phyloP scores from a whole-genome alignment of 257 asterid species.

The Fraxinus americana region DNA sequence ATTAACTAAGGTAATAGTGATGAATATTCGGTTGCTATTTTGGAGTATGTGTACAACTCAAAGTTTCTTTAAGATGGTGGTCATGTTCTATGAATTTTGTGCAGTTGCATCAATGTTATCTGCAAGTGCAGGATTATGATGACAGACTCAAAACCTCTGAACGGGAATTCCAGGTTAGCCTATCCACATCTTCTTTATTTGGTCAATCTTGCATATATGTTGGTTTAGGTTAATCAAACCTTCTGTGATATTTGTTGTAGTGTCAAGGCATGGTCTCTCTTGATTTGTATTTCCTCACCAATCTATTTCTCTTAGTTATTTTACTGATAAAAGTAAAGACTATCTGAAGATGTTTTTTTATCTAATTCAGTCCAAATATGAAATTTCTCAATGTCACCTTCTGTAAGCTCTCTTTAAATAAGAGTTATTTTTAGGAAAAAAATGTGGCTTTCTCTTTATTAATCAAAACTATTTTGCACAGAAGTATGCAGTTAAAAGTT shows the following conservation, averaged over 20 bases:
- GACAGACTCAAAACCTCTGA: slow-evolving; percentile 67
- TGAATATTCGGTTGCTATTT: slow-evolving; percentile 13
- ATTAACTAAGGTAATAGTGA: slow-evolving; percentile 58
- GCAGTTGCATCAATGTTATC: slow-evolving; percentile 71
- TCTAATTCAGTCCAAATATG: background rate
- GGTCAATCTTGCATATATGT: background rate
- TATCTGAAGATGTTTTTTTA: background rate
- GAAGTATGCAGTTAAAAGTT: background rate
- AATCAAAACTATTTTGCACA: background rate
- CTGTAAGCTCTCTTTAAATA: background rate
- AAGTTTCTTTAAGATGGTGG: slow-evolving; percentile 11
- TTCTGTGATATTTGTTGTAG: background rate
- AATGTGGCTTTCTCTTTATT: background rate
- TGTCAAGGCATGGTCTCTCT: background rate
- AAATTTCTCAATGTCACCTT: background rate
- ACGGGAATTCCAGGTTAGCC: slow-evolving; percentile 74
- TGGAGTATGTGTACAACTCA: slow-evolving; percentile 11
- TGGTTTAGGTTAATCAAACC: background rate
- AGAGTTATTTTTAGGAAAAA: background rate
- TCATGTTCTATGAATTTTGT: slow-evolving; percentile 20
- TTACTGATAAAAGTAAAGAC: background rate
- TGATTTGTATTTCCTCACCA: background rate
- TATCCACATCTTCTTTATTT: background rate
- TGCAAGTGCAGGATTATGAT: slow-evolving; percentile 62
- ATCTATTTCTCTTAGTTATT: background rate